Percentiles rank a stretch among this genome's conserved stretches.
phyloP scores from a whole-genome alignment of 2,329 filamentous ascomycete genomes.

The Monilinia fructigena region DNA sequence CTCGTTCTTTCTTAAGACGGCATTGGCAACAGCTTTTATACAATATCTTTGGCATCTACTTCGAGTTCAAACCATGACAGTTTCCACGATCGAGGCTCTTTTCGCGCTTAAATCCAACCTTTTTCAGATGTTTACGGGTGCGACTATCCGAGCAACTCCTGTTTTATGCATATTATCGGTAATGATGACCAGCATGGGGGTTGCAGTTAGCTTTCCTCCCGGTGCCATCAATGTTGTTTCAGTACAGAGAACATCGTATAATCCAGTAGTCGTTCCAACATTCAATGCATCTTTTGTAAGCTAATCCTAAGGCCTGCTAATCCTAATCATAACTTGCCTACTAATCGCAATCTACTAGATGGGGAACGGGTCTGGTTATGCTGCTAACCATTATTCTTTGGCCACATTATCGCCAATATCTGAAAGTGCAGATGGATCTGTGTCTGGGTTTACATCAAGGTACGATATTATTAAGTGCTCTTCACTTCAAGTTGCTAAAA shows the following conservation, averaged over 20 bases:
- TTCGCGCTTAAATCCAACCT: slow-evolving; percentile 30
- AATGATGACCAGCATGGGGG: slow-evolving; percentile 27
- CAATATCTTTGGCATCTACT: slow-evolving; percentile 34
- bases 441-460: slow-evolving; percentile 25
- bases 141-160: slow-evolving; percentile 28
- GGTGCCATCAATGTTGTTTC: slow-evolving; percentile 31
- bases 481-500: not conserved
- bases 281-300: slow-evolving; percentile 35
- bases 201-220: slow-evolving; percentile 31
- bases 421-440: slow-evolving; percentile 22
- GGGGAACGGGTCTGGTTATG: slow-evolving; percentile 27
- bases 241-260: slow-evolving; percentile 13
- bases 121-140: slow-evolving; percentile 24
- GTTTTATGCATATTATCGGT: slow-evolving; percentile 27
- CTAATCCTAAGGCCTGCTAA: not conserved
- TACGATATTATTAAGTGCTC: slow-evolving; percentile 2
- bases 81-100: slow-evolving; percentile 33
- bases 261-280: slow-evolving; percentile 23
- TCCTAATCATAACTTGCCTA: too few species aligned
- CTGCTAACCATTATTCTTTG: slow-evolving; percentile 27
- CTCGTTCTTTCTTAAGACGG: slow-evolving; percentile 26
- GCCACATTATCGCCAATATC: slow-evolving; percentile 21
- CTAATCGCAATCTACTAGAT: slow-evolving; percentile 26
- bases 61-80: slow-evolving; percentile 30
- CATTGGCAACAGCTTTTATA: slow-evolving; percentile 28